A percentile compares a stretch with the other conserved stretches of the same genome.
Conservation (phyloP, 495 filamentous ascomycete species). For the Geoglossum glabrum region DNA sequence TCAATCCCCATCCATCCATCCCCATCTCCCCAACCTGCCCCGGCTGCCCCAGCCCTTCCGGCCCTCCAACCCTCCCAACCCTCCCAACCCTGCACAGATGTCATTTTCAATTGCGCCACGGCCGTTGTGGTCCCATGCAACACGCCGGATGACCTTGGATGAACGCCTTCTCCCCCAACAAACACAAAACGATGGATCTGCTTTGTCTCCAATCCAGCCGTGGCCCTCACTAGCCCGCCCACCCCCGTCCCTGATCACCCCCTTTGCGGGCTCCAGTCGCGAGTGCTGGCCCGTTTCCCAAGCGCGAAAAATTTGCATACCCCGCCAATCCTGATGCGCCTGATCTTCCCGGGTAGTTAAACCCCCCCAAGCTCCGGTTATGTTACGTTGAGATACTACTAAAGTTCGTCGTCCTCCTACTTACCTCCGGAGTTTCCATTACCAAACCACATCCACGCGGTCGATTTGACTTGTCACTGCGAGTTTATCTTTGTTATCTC, state of each 20-base stretch:
- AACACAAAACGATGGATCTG: neutral
- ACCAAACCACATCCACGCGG: neutral
- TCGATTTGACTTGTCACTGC: neutral
- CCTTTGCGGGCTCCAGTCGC: too few species aligned
- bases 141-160: neutral
- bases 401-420: neutral
- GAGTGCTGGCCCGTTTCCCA: neutral
- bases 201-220: neutral
- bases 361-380: neutral
- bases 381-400: neutral
- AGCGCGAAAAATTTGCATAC: neutral
- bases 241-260: neutral
- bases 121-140: neutral
- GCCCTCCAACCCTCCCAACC: neutral
- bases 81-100: neutral
- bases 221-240: neutral
- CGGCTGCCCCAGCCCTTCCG: too few species aligned
- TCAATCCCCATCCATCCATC: too few species aligned
- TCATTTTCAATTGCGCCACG: neutral
- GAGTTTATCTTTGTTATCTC: constrained; percentile 1
- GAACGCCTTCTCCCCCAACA: neutral
- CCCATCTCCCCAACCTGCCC: too few species aligned
- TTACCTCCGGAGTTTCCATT: neutral
- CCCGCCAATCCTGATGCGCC: neutral
- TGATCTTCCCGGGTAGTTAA: neutral